Conservation (phyloP, 495 filamentous ascomycete species). For the Neurospora sp. region DNA sequence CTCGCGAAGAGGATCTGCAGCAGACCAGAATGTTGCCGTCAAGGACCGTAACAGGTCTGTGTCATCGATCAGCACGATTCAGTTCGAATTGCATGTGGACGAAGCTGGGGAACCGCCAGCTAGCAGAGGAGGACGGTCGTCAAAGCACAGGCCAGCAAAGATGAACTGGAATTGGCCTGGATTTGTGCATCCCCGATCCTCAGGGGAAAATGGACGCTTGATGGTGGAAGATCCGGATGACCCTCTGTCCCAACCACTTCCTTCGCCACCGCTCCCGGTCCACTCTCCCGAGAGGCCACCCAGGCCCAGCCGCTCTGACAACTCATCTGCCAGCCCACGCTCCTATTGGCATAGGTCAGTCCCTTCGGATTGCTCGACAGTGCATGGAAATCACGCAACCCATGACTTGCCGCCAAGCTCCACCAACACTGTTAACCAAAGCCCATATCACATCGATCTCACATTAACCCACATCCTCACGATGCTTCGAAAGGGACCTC, state of each 20-base stretch:
- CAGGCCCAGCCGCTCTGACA: neutral
- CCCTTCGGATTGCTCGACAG: neutral
- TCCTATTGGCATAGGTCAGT: conserved; percentile 3
- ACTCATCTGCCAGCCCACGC: neutral
- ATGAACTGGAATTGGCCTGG: conserved; percentile 30
- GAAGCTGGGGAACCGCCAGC: neutral
- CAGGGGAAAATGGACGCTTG: neutral
- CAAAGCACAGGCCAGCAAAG: neutral
- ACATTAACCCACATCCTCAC: conserved; percentile 16
- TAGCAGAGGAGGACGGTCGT: conserved; percentile 2
- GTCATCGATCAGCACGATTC: conserved; percentile 22
- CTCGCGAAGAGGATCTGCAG: conserved; percentile 17
- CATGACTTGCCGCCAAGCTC: neutral
- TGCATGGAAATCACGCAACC: neutral
- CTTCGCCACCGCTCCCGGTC: conserved; percentile 5
- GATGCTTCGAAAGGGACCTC: conserved; percentile 11
- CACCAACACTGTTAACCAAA: neutral
- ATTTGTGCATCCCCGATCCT: conserved; percentile 16
- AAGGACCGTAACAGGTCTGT: conserved; percentile 20
- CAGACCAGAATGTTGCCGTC: conserved; percentile 11
- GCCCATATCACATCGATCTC: neutral
- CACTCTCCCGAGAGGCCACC: conserved; percentile 1
- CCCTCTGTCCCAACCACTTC: neutral
- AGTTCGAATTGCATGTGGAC: conserved; percentile 5
- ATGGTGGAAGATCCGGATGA: conserved; percentile 11